Evolutionary conservation across 2,329 filamentous ascomycete species (phyloP).

Genomic region (Colletotrichum eleusines): DNA sequence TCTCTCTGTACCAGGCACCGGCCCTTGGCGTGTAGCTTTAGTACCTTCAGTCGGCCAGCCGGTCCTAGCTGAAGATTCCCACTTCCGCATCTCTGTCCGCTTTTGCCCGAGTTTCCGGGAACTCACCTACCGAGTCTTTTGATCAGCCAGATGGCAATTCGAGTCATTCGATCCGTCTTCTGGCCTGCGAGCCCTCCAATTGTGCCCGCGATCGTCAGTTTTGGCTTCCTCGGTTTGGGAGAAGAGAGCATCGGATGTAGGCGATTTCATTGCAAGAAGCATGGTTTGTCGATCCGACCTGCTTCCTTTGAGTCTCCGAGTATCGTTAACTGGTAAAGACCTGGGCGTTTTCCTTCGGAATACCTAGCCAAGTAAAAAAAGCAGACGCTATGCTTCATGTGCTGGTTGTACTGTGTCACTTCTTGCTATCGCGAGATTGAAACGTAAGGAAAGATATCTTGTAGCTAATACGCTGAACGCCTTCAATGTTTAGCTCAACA

Average conservation of each 20-base stretch:
- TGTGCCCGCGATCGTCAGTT: neutral
- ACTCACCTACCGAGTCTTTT: neutral
- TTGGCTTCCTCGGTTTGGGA: neutral
- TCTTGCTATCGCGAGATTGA: neutral
- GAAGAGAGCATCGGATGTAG: neutral
- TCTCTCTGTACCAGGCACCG: slow-evolving; percentile 12
- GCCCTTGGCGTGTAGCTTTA: slow-evolving; percentile 14
- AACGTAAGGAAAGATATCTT: neutral
- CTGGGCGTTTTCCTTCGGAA: too few relatives aligned
- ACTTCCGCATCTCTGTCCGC: slow-evolving; percentile 1
- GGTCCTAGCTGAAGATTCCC: neutral
- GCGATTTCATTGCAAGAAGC: neutral
- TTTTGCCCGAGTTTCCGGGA: slow-evolving; percentile 8
- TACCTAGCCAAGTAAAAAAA: neutral
- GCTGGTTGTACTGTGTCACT: neutral
- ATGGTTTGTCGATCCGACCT: neutral
- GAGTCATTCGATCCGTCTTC: neutral
- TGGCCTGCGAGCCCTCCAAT: neutral
- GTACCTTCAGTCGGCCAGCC: neutral
- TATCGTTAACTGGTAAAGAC: too few relatives aligned
- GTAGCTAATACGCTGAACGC: neutral
- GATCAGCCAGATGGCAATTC: neutral
- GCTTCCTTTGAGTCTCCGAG: neutral
- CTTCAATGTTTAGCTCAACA: neutral
- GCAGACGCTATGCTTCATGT: neutral